Conservation (phyloP, 2,329 filamentous ascomycete genomes). For the Scedosporium apiospermum region DNA sequence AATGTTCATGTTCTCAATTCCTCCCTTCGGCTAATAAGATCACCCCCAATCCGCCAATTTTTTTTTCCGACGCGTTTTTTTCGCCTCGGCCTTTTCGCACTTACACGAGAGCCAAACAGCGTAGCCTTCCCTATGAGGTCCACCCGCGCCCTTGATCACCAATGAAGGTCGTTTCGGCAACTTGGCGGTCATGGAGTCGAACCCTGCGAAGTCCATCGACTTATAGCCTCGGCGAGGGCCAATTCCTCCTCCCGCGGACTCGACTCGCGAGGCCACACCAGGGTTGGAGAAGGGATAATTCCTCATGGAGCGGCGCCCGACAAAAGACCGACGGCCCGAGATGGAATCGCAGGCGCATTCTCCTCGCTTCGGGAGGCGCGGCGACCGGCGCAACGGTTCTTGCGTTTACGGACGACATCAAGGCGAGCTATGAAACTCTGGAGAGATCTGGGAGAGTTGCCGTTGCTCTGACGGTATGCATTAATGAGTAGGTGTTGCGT, state of each 20-base stretch:
- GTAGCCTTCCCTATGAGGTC: background rate
- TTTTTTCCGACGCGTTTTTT: background rate
- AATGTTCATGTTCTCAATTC: background rate
- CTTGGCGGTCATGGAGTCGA: slow-evolving; percentile 4
- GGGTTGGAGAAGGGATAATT: background rate
- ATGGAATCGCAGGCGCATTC: slow-evolving; percentile 18
- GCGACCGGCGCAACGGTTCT: slow-evolving; percentile 37
- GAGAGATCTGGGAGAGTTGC: slow-evolving; percentile 74
- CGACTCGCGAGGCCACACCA: background rate
- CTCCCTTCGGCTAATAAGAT: background rate
- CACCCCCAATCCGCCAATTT: background rate
- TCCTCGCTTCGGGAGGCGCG: slow-evolving; percentile 43
- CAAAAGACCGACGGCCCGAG: background rate
- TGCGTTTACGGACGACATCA: slow-evolving; percentile 59
- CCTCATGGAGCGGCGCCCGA: background rate
- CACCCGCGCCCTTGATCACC: background rate
- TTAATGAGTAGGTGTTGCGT: slow-evolving; percentile 61
- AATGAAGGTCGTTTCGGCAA: slow-evolving; percentile 5
- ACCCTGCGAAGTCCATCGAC: slow-evolving; percentile 2
- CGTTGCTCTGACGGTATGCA: slow-evolving; percentile 64
- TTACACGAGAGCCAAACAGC: background rate
- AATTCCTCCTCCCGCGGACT: background rate
- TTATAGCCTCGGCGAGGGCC: background rate
- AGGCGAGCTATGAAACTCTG: slow-evolving; percentile 63
- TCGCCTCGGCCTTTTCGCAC: background rate